phyloP scores from a whole-genome alignment of 139 green algal genomes.

The Chlamydomonas eustigma region DNA sequence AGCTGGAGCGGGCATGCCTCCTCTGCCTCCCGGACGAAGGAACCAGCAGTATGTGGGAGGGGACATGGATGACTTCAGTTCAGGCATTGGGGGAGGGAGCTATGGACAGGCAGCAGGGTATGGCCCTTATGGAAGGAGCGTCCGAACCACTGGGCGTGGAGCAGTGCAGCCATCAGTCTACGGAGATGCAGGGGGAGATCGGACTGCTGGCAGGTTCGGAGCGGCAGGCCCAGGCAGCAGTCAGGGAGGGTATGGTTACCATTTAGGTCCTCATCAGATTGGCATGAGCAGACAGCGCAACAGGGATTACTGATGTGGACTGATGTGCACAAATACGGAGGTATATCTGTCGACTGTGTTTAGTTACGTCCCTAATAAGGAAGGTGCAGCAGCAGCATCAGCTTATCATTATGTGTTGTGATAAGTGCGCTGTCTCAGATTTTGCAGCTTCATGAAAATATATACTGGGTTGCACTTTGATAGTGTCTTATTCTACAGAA shows the following conservation, averaged over 20 bases:
- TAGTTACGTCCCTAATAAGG: too few species aligned
- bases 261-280: not conserved
- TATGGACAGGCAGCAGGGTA: not conserved
- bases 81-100: not conserved
- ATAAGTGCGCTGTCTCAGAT: too few species aligned
- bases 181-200: not conserved
- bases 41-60: not conserved
- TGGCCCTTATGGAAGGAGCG: not conserved
- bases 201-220: not conserved
- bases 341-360: too few species aligned
- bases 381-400: too few species aligned
- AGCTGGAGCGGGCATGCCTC: constrained; percentile 11
- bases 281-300: not conserved
- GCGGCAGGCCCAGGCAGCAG: too few species aligned
- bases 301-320: constrained; percentile 11
- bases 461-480: too few species aligned
- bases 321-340: too few species aligned
- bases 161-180: not conserved
- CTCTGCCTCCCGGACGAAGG: constrained; percentile 21
- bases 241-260: not conserved
- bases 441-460: too few species aligned
- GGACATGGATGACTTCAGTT: not conserved
- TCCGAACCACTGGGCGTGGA: not conserved
- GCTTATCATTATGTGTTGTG: too few species aligned
- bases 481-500: too few species aligned